Base-by-base conservation (phyloP, 768 basidiomycete genomes). In the Pulveroboletus ravenelii region DNA sequence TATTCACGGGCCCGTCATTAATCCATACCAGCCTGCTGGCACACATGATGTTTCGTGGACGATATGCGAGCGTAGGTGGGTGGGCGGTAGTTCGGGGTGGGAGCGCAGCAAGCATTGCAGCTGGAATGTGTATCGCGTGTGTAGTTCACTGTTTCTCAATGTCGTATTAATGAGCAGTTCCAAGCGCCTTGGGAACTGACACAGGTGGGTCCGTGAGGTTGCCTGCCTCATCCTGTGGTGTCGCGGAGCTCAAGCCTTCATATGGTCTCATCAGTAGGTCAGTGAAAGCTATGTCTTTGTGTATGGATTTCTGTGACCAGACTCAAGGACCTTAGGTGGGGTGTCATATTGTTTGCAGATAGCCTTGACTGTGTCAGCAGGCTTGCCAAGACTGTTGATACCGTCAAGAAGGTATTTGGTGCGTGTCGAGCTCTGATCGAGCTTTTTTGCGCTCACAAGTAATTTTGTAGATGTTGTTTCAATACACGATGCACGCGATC, bases 81-180 rank as follows among this genome's bases (percentile, higher is more conserved):
- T 93, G 0, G 95, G 95, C 2, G 95, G 95, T 0, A 94, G 91
- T 59, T 95, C 92, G 0, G n/a, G 94, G 96, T 1, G 95, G 96
- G 43, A 93, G 90, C 62, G 94, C 94, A 0, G 94, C 93, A 1
- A 91, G 93, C 5, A 93, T 97, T 0, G 89, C 89, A 1, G 82
- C 86, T 3, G 84, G 84, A 0, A 75, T 93, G 73, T 93, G 89
- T 62, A 76, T 84, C 62, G 87, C 82, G 94, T 95, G 59, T 69
- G 91, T 76, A 5, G 20, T 30, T 42, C 39, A 4, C n/a, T 10
- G 10, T 15, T 14, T 38, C 20, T 32, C 10, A 12, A 29, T 35
- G 34, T 23, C 12, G 8, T 31, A 31, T 49, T 50, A 59, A 52
- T 20, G 32, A 20, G 38, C 15, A 40, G 50, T 32, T 38, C 6